Evolutionary conservation across 352 stramenopile species (phyloP), one percentile per base, ranked within the genome.

Genomic region (Blastocystis sp.): DNA sequence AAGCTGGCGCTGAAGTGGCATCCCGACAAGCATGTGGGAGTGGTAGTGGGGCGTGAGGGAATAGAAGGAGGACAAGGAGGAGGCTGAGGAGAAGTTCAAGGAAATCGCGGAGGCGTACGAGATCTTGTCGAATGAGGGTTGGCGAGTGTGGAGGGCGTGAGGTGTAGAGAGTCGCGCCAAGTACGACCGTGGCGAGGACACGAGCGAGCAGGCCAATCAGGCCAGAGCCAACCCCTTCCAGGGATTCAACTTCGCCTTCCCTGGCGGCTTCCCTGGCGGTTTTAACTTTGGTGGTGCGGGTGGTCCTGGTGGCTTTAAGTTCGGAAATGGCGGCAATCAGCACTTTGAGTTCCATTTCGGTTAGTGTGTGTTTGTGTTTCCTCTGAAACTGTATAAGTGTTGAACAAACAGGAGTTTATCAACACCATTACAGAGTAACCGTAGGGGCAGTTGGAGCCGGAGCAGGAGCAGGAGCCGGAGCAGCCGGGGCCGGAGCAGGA

Each of bases 71-170:
- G 93, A 93, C 65, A 89, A 89, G 45, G 91, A 34, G 28, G 28
- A 34, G 28, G 28, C 28, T 34, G 28, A 34, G 28, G 28, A 34
- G 28, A 34, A 34, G 76, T 94, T 94, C 89, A 89, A 91, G 21
- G 91, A 93, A 80, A 93, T 93, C 59, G 90, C 90, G 41, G 88
- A 91, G 70, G 91, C 92, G 0, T 93, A 94, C 64, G 92, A 94
- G 79, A 90, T 93, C 1, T 82, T 94, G 3, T 91, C 70, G 17
- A 91, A 94, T 64, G 91, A 93, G 34, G 91, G 92, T 53, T 92
- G 90, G 86, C 90, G 90, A 11, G 10, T 61, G 17, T 64, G 45
- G 23, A 23, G 11, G 3, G 53, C n/a, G 21, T 78, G 11, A 2
- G 17, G 17, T 62, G 53, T 78, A 78, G 76, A 86, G 40, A 86